A percentile compares a stretch with the other conserved stretches of the same genome.
Conservation (phyloP, 1,284 basidiomycete species). For the Lentinula novae-zelandiae region DNA sequence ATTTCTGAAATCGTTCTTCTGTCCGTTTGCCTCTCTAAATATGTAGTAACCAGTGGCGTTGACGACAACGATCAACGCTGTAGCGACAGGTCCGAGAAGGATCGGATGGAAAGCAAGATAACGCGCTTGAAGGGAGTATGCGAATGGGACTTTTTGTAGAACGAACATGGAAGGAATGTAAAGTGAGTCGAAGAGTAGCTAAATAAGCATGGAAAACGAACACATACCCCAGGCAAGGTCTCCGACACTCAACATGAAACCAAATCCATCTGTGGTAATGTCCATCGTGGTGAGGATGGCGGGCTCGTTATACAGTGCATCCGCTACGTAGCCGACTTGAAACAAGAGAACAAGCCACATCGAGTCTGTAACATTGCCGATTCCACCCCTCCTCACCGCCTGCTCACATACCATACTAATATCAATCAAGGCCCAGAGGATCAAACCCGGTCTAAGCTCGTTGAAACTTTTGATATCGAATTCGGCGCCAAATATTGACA, state of each 20-base stretch:
- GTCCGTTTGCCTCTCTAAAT: conserved; percentile 86
- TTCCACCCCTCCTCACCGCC: conserved; percentile 73
- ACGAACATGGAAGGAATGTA: background rate
- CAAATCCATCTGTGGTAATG: conserved; percentile 96
- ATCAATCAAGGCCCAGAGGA: conserved; percentile 92
- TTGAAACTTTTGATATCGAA: conserved; percentile 99
- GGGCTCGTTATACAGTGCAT: conserved; percentile 87
- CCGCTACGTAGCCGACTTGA: conserved; percentile 86
- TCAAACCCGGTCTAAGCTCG: conserved; percentile 92
- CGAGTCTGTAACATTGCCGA: conserved; percentile 74
- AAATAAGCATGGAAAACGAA: background rate
- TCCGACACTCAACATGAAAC: conserved; percentile 96
- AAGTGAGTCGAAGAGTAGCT: too few relatives aligned
- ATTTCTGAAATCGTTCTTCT: conserved; percentile 95
- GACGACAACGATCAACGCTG: conserved; percentile 60
- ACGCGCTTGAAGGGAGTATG: conserved; percentile 91
- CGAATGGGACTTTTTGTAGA: conserved; percentile 68
- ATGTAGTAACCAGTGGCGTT: conserved; percentile 87
- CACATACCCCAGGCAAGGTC: conserved; percentile 79
- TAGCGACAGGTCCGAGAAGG: conserved; percentile 69
- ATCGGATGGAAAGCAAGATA: conserved; percentile 89
- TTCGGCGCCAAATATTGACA: conserved; percentile 44
- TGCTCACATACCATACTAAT: conserved; percentile 93
- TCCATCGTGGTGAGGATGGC: conserved; percentile 96
- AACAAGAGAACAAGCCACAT: conserved; percentile 90